Base-by-base conservation (phyloP, 352 stramenopile genomes). In the Elongisporangium senticosum region DNA sequence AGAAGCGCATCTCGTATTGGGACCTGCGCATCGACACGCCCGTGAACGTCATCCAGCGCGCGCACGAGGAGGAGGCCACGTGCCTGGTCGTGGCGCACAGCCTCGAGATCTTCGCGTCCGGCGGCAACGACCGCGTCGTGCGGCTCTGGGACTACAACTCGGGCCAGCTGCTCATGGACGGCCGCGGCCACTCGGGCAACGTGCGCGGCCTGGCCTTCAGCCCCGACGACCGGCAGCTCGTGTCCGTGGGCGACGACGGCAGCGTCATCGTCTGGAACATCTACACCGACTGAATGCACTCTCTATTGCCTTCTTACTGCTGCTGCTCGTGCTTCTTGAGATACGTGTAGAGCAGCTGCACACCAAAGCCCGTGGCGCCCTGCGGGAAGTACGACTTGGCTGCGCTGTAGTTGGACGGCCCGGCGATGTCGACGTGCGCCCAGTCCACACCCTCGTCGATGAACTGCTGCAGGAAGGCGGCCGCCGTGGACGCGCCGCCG, bases 231-330 rank as follows among this genome's bases (percentile, higher is more conserved):
- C 79, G 87, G 49, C 93, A 98, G 66, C 83, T 98, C 40, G 74
- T 97, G 17, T 93, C 78, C 0, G 87, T 96, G 4, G 93, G 93
- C 47, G 86, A 96, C 23, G 93, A 98, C 61, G 90, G 92, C 53
- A 85, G 86, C 68, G 79, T 98, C 33, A 95, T 98, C 57, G 70
- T 98, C 52, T 98, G 89, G 89, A 97, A 97, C 60, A 68, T 97
- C 40, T 97, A 94, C 69, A 82, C 73, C 13, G 65, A 76, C 21
- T 73, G 51, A 59, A 69, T 55, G 67, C 28, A 20, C 10, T 23
- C 10, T 26, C 21, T 26, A 57, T 47, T 53, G 47, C 21, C 51
- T 24, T 49, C 47, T 49, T 54, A 14, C 11, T 74, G 73, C 40
- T 71, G 59, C 59, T 86, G 66, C 49, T 83, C 75, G 65, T 90